Evolutionary conservation across 441 rosid genomes (phyloP), one percentile per base, ranked within the genome.

Genomic region (Capsella rubella): DNA sequence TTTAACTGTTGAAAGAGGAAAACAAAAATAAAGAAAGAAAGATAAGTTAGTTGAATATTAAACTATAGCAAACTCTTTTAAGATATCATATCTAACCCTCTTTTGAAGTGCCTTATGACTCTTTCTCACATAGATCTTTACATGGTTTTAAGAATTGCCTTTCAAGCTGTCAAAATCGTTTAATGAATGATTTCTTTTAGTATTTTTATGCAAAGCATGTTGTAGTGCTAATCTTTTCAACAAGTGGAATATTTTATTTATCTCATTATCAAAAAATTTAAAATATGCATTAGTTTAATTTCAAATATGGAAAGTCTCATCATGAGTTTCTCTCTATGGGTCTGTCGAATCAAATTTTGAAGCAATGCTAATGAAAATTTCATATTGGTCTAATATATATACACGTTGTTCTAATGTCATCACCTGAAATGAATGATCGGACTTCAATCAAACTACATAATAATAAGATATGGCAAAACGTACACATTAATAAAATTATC

Each of bases 1-100:
- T 85, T 84, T 52, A 95, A 76, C 99, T 94, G 86, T 73, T 72
- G 66, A 55, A 57, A 60, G 8, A 35, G 31, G 18, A 39, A 45
- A 45, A 27, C 1, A 34, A 2, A 34, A 34, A 25, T 4, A 77
- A 46, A 55, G 40, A 57, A 62, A 65, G 52, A 14, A 60, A 64
- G 61, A 31, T 37, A 68, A 32, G 64, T 77, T 57, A 65, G 80
- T 77, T 77, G 67, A 58, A 71, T 65, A 71, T 65, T 72, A 13
- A 32, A 60, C 45, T 35, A 59, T 35, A 27, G n/a, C 28, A 61
- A 32, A 77, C 14, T 21, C 35, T 57, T 27, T 56, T 57, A 55
- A 59, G 47, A 64, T 42, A 40, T 66, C 69, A 77, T 57, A 66
- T 77, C 72, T 64, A 71, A 51, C 60, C 46, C 46, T 54, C 59